Base-by-base conservation (phyloP, 768 basidiomycete species). In the Kwoniella shandongensis region DNA sequence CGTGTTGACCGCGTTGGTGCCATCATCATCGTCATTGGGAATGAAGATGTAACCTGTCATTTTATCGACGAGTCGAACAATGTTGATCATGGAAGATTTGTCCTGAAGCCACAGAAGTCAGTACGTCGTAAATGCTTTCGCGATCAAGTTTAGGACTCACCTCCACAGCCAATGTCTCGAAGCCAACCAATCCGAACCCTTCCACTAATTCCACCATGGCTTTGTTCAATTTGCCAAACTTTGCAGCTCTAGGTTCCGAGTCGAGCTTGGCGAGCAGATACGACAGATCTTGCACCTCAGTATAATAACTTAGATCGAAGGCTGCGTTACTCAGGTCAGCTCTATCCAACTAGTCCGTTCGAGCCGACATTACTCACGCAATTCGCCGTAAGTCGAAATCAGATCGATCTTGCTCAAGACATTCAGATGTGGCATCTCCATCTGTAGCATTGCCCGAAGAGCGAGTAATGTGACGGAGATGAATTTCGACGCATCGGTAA, bases 381-480 rank as follows among this genome's bases (percentile, higher is more conserved):
- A 81, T 59, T 94, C 90, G 11, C 96, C 96, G 60, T 94, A 93
- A 63, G 87, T 84, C 17, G 83, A 80, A 17, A 99, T 80, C n/a
- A 97, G 79, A 77, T 99, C 96, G 52, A 98, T 81, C 77, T 99
- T 99, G 8, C 91, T 93, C 13, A 99, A 81, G 2, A 99, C 96
- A 71, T 99, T 98, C 78, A 99, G 81, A 73, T 98, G 96, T 0
- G 96, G 96, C n/a, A 98, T 82, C 70, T 96, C 96, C 53, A 99
- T 82, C 70, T 97, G 93, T n/a, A 99, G 81, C 96, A 98, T 98
- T 15, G 94, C 89, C 46, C 96, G 83, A 25, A 99, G 81, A 11
- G 93, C 90, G 12, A 97, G 84, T 32, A 99, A 82, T 40, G 97
- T 82, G 35, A 97, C 85, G 12, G 92, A 91, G 58, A 98, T 82